A percentile compares a stretch with the other conserved stretches of the same genome.
phyloP scores from a whole-genome alignment of 2,329 filamentous ascomycete genomes.

The Zymoseptoria tritici region DNA sequence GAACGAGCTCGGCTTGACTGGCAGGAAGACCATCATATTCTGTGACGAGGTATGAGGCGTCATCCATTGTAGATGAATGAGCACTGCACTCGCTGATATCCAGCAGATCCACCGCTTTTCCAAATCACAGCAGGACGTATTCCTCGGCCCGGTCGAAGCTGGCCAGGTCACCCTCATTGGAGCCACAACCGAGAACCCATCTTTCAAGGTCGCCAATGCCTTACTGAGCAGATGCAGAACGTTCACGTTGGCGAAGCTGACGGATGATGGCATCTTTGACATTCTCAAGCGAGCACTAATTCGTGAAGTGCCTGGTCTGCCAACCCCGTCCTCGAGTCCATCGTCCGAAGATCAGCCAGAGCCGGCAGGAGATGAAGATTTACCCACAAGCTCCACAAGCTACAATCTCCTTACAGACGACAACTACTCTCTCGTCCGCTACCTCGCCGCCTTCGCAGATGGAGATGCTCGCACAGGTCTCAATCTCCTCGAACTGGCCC shows the following conservation, averaged over 20 bases:
- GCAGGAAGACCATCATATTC: slow-evolving; percentile 89
- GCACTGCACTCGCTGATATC: background rate
- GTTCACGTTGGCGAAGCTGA: slow-evolving; percentile 74
- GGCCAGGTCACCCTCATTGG: slow-evolving; percentile 88
- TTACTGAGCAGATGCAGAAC: slow-evolving; percentile 83
- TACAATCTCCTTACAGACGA: slow-evolving; percentile 56
- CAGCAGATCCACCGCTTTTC: slow-evolving; percentile 81
- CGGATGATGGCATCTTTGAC: slow-evolving; percentile 59
- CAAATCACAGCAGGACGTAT: slow-evolving; percentile 91
- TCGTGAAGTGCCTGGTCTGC: slow-evolving; percentile 44
- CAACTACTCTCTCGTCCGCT: slow-evolving; percentile 58
- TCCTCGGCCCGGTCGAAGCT: slow-evolving; percentile 82
- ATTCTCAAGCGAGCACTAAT: slow-evolving; percentile 72
- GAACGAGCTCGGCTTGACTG: slow-evolving; percentile 71
- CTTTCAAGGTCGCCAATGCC: slow-evolving; percentile 84
- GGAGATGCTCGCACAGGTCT: slow-evolving; percentile 89
- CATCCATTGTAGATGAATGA: background rate
- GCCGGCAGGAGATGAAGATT: background rate
- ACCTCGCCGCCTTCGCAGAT: slow-evolving; percentile 79
- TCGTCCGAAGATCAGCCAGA: slow-evolving; percentile 14
- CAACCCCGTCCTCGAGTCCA: slow-evolving; percentile 31
- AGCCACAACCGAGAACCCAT: slow-evolving; percentile 94
- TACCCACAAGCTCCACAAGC: slow-evolving; percentile 20
- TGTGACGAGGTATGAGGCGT: slow-evolving; percentile 53
- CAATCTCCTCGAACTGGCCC: slow-evolving; percentile 82